Percentiles rank a stretch among this genome's conserved stretches.
Conservation (phyloP, 305 asterid genomes). For the Rubia tinctorum region DNA sequence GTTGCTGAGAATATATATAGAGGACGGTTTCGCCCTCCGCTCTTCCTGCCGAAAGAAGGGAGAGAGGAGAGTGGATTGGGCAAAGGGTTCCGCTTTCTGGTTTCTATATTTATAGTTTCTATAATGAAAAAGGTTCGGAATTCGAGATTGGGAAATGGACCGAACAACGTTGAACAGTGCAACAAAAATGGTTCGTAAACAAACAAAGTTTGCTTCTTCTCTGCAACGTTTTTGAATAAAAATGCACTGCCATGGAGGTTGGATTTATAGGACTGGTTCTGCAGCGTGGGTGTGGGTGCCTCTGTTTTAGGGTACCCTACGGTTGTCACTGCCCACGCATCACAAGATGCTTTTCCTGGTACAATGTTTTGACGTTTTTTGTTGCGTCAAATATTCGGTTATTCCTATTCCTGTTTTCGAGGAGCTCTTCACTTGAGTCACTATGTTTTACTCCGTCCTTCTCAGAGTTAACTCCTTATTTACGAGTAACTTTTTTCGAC, state of each 20-base stretch:
- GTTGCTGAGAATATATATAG: background rate
- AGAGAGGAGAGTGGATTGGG: background rate
- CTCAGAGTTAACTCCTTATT: too few species aligned
- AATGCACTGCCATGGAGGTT: background rate
- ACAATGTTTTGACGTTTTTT: too few species aligned
- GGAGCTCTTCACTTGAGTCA: background rate
- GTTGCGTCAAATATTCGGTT: too few species aligned
- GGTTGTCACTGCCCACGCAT: background rate
- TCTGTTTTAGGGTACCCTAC: conserved; percentile 5
- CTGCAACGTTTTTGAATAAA: background rate
- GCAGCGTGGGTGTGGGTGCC: background rate
- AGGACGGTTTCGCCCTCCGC: background rate
- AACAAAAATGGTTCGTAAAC: background rate
- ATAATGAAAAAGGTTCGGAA: background rate
- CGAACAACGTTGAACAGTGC: background rate
- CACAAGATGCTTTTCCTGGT: background rate
- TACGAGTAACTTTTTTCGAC: too few species aligned
- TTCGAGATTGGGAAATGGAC: background rate
- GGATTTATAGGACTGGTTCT: background rate
- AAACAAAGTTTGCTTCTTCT: background rate
- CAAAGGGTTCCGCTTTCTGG: background rate
- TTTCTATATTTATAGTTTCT: background rate
- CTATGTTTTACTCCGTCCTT: too few species aligned
- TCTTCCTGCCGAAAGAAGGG: conserved; percentile 16
- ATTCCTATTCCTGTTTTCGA: background rate